Percentiles rank a stretch among this genome's conserved stretches.
phyloP scores from a whole-genome alignment of 495 filamentous ascomycete genomes.

The Letharia lupina region DNA sequence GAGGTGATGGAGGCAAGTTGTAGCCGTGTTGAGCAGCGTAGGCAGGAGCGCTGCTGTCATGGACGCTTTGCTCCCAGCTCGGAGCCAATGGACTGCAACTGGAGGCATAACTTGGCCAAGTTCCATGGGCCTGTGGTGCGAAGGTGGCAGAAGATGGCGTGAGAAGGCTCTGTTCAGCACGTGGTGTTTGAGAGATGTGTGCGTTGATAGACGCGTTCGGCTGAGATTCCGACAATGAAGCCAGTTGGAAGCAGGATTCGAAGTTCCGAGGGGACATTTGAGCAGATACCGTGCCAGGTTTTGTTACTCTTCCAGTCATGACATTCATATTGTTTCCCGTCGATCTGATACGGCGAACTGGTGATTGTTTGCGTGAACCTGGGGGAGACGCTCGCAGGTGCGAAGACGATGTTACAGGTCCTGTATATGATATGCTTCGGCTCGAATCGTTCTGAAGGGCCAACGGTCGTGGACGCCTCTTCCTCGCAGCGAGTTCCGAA shows the following conservation, averaged over 20 bases:
- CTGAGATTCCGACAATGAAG: constrained; percentile 11
- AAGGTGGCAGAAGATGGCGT: constrained; percentile 18
- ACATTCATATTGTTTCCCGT: constrained; percentile 40
- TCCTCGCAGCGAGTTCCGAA: constrained; percentile 44
- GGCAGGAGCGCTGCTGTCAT: background rate
- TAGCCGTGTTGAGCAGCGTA: constrained; percentile 8
- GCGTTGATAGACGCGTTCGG: constrained; percentile 12
- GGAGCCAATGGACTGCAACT: constrained; percentile 1
- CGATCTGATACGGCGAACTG: constrained; percentile 48
- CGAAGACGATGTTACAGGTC: constrained; percentile 38
- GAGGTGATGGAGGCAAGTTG: constrained; percentile 13
- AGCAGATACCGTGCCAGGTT: constrained; percentile 34
- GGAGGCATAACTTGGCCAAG: constrained; percentile 14
- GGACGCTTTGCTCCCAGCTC: constrained; percentile 5
- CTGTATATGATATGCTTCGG: constrained; percentile 33
- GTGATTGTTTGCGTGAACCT: constrained; percentile 31
- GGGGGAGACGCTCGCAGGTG: constrained; percentile 34
- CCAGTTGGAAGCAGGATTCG: constrained; percentile 26
- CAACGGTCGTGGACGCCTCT: constrained; percentile 47
- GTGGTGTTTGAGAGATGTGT: constrained; percentile 5
- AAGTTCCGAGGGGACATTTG: constrained; percentile 49
- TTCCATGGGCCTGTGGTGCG: constrained; percentile 11
- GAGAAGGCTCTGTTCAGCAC: constrained; percentile 9
- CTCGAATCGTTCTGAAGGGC: constrained; percentile 39
- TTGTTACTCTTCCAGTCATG: constrained; percentile 45